Base-by-base conservation (phyloP, 805 yeast species). In the Candida sakaeoensis region DNA sequence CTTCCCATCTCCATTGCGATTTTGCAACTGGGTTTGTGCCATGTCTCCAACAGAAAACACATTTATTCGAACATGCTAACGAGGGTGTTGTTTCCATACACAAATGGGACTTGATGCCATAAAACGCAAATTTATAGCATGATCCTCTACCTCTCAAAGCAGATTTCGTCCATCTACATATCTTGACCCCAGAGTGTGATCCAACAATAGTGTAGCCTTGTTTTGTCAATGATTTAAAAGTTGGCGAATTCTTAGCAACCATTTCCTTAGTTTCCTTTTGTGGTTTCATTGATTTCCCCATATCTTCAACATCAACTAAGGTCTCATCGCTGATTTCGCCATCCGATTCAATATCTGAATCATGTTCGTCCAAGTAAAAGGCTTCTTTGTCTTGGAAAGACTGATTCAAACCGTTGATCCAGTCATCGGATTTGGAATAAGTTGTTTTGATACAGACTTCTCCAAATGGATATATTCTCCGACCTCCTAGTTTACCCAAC, bases 31-130 rank as follows among this genome's bases (percentile, higher is more conserved):
- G 97, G 55, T 89, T 90, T 2, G 96, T 89, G 36, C 97, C 97
- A 61, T 89, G 97, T 58, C 97, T 77, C 97, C 97, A 89, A 65
- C 97, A 89, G 56, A 89, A 89, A 4, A 90, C 96, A 73, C 97
- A 89, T 59, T 89, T 89, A 57, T 89, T 89, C 4, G 96, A 87
- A 61, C 97, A 89, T 6, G 96, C 91, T 43, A 89, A 69, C 1
- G 95, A 83, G 1, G 97, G 97, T 0, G 97, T 89, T 2, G 96
- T 79, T 58, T 89, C 97, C 97, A 89, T 89, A 63, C 97, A 89
- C 41, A 91, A 67, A 63, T 91, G 96, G 2, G 95, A 84, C 45
- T 75, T 79, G 51, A 89, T 89, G 17, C 96, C 96, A 58, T 90
- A 89, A 52, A 89, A 83, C 8, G 96, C 95, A 63, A 76, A 87